A percentile compares a stretch with the other conserved stretches of the same genome.
These are phyloP conservation scores for Euphorbia lathyris DNA, from an alignment of 345 rosid genomes.

Conservation along the genomic window DNA sequence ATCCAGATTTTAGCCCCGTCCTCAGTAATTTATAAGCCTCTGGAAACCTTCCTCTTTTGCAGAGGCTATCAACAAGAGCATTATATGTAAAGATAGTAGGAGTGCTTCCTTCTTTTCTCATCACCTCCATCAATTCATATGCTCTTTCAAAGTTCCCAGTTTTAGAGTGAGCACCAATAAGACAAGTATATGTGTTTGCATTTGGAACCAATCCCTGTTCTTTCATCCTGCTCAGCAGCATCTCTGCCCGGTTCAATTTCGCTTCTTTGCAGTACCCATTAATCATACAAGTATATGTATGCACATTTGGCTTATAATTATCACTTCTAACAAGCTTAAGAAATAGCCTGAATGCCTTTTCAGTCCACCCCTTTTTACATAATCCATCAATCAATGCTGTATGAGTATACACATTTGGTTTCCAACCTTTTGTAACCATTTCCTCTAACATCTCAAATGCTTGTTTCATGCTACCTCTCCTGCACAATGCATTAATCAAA, in stretches of 20 bases:
- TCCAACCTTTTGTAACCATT: conserved; percentile 75
- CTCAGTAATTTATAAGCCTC: conserved; percentile 65
- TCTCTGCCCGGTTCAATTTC: conserved; percentile 82
- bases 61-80: conserved; percentile 52
- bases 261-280: conserved; percentile 74
- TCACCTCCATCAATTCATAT: conserved; percentile 62
- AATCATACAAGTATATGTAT: conserved; percentile 81
- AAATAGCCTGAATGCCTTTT: conserved; percentile 83
- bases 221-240: conserved; percentile 75
- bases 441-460: conserved; percentile 86
- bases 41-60: conserved; percentile 55
- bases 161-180: conserved; percentile 69
- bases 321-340: conserved; percentile 82
- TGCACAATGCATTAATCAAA: conserved; percentile 75
- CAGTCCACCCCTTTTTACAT: conserved; percentile 93
- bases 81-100: conserved; percentile 71
- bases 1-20: conserved; percentile 41
- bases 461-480: conserved; percentile 78
- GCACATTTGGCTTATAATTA: conserved; percentile 70
- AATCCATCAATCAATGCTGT: conserved; percentile 73
- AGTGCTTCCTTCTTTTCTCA: conserved; percentile 54
- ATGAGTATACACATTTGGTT: conserved; percentile 84
- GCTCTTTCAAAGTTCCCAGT: conserved; percentile 68
- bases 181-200: conserved; percentile 65
- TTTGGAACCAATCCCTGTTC: conserved; percentile 79